Base-by-base conservation (phyloP, 495 filamentous ascomycete species). In the Corynascus novoguineensis region DNA sequence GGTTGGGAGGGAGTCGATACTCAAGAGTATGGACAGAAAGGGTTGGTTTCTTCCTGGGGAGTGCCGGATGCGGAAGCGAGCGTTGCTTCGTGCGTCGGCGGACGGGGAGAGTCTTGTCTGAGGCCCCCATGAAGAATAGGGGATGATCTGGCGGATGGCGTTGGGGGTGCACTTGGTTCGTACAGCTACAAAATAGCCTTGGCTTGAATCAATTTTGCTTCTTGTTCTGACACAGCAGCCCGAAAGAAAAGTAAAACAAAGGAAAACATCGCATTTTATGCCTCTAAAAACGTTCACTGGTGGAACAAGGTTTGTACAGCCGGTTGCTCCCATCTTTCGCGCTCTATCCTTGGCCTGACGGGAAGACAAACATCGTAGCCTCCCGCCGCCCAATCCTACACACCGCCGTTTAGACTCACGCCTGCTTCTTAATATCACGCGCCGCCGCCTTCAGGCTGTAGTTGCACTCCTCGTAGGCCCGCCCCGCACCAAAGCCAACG, bases 381-480 rank as follows among this genome's bases (percentile, higher is more conserved):
- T 44, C 27, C 44, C 21, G 22, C 28, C 29, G 4, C 45, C 54
- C 32, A 40, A 22, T 27, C 37, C 12, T 31, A 11, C 52, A 48
- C 29, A 9, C 27, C 15, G 12, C 50, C 17, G 38, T 49, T 6
- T 25, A 48, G 17, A 11, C 57, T 69, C 50, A 73, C 40, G 71
- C 72, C 59, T 68, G 69, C 66, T 71, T 78, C 62, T 68, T 76
- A 35, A 81, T 70, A 34, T 80, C 75, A 55, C 69, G 71, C 11
- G 78, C 69, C 27, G 79, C 79, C 60, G 75, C 73, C 66, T 81
- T 81, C 66, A 86, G 73, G 62, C 77, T 82, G 59, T 66, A 79
- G 68, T 90, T 88, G 71, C 87, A 90, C 69, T 97, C 93, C 72
- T 97, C 93, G 80, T 91, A 97, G 10, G 92, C 95, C 66, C 95